phyloP scores from a whole-genome alignment of 1,284 basidiomycete genomes.

The Apiotrichum laibachii region DNA sequence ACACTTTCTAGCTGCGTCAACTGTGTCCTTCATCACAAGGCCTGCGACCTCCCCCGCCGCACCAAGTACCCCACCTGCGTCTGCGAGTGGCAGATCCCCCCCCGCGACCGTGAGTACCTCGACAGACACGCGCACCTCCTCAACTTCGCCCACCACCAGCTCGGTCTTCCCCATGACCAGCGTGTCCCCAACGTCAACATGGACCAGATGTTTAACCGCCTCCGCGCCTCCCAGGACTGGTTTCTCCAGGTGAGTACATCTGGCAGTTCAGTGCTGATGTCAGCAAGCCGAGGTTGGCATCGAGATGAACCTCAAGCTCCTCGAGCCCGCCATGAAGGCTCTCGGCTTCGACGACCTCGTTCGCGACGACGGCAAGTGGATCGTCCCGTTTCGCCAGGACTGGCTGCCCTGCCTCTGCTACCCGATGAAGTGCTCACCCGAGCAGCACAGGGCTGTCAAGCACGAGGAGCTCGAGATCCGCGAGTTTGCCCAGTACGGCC shows the following conservation, averaged over 20 bases:
- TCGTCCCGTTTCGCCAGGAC: conserved; percentile 6
- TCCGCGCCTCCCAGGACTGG: neutral
- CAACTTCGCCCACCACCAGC: neutral
- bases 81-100: conserved; percentile 13
- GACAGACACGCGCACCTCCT: neutral
- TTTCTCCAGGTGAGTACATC: conserved; percentile 1
- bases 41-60: conserved; percentile 9
- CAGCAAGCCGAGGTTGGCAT: conserved; percentile 1
- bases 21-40: conserved; percentile 7
- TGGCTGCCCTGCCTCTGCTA: conserved; percentile 11
- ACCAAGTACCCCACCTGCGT: conserved; percentile 1
- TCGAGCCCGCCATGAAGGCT: neutral
- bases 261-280: neutral
- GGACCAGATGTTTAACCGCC: neutral
- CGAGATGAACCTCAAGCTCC: neutral
- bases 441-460: neutral
- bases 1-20: conserved; percentile 8
- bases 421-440: neutral
- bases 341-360: neutral
- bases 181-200: neutral
- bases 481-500: neutral
- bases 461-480: neutral
- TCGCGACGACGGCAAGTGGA: conserved; percentile 9
- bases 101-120: conserved; percentile 1
- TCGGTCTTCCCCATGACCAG: conserved; percentile 1